Conservation (phyloP, 1,139 yeast genomes). For the Citeromyces hawaiiensis region DNA sequence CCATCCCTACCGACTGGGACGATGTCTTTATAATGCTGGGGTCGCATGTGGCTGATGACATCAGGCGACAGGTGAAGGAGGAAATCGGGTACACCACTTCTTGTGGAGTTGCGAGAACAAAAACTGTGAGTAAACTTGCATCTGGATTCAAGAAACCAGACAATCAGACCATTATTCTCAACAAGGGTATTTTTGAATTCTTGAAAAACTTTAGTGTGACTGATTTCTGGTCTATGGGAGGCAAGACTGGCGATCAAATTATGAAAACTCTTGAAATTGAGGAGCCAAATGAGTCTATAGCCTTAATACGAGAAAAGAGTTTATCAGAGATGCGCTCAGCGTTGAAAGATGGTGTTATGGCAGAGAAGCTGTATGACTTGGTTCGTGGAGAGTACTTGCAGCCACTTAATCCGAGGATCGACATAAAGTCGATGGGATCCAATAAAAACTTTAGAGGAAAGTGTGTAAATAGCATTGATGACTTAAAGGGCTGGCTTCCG, state of each 20-base stretch:
- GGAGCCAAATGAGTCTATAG: constrained; percentile 26
- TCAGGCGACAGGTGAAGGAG: constrained; percentile 38
- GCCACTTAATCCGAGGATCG: constrained; percentile 43
- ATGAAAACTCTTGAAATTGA: constrained; percentile 24
- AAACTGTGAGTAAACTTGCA: constrained; percentile 77
- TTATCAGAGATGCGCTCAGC: constrained; percentile 21
- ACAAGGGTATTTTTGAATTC: constrained; percentile 33
- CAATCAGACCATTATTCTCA: constrained; percentile 64
- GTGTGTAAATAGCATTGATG: constrained; percentile 40
- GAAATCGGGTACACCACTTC: constrained; percentile 77
- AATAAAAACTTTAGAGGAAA: constrained; percentile 59
- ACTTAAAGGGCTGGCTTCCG: constrained; percentile 65
- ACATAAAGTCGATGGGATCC: constrained; percentile 79
- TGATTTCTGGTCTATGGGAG: constrained; percentile 88
- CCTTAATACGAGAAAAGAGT: constrained; percentile 30
- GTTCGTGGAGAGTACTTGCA: constrained; percentile 48
- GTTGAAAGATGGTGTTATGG: constrained; percentile 29
- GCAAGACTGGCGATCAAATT: constrained; percentile 65
- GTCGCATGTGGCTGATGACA: constrained; percentile 36
- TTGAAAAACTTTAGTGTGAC: constrained; percentile 47
- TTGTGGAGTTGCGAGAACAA: constrained; percentile 72
- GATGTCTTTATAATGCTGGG: constrained; percentile 62
- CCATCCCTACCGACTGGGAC: constrained; percentile 60
- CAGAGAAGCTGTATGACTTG: constrained; percentile 37
- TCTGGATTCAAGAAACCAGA: constrained; percentile 81